Percentiles rank a stretch among this genome's conserved stretches.
phyloP scores from a whole-genome alignment of 176 grass and related monocot genomes.

The Rhipidocladum racemiflorum region DNA sequence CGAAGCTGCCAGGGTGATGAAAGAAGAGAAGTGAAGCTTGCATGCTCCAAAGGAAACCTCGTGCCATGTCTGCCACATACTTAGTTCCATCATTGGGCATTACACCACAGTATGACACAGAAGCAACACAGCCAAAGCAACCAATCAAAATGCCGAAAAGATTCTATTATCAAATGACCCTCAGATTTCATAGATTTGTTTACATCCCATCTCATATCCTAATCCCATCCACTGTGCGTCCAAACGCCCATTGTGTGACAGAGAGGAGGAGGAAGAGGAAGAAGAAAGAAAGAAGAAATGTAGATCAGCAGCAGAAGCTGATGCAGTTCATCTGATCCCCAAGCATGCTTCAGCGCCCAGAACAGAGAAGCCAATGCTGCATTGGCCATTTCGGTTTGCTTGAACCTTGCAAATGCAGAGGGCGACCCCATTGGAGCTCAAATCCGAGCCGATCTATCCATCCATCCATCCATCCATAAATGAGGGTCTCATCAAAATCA shows the following conservation, averaged over 20 bases:
- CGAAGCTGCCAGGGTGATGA: background rate
- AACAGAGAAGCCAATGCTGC: constrained; percentile 28
- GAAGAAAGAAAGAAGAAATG: background rate
- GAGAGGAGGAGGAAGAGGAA: background rate
- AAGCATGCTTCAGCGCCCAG: constrained; percentile 18
- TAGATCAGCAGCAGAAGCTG: background rate
- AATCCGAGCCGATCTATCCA: constrained; percentile 22
- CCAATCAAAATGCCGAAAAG: background rate
- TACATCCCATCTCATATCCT: background rate
- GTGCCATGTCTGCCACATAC: background rate
- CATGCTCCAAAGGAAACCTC: background rate
- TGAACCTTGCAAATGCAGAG: constrained; percentile 5
- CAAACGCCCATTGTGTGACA: background rate
- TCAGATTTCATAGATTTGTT: constrained; percentile 22
- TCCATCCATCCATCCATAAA: constrained; percentile 17
- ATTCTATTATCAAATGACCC: background rate
- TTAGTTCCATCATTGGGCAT: background rate
- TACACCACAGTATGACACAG: background rate
- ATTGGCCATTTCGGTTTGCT: constrained; percentile 21
- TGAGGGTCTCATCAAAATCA: background rate
- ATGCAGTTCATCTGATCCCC: background rate
- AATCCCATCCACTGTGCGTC: background rate
- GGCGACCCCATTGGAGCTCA: background rate
- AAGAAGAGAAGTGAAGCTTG: background rate
- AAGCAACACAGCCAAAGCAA: background rate